phyloP scores from a whole-genome alignment of 257 asterid genomes.

The Paraleonurus japonicus region DNA sequence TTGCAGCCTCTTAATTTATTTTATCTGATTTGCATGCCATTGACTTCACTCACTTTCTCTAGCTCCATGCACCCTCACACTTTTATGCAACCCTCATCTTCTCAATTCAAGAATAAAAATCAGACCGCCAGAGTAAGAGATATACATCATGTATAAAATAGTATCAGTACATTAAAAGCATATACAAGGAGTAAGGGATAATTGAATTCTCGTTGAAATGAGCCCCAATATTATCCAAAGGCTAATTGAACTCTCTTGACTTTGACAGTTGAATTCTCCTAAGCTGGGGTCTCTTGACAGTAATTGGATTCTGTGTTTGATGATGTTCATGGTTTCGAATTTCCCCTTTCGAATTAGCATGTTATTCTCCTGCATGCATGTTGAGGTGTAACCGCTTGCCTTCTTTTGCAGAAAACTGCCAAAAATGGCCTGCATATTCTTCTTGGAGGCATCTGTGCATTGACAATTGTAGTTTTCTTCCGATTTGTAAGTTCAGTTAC shows the following conservation, averaged over 20 bases:
- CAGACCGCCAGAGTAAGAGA: background rate
- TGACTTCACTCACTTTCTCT: no score
- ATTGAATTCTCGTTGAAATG: background rate
- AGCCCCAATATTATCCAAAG: background rate
- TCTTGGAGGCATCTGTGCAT: conserved; percentile 93
- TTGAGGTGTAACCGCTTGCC: conserved; percentile 19
- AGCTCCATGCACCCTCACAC: no score
- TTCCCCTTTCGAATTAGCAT: background rate
- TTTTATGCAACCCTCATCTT: background rate
- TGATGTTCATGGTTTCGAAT: conserved; percentile 9
- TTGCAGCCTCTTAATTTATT: no score
- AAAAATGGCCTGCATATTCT: conserved; percentile 87
- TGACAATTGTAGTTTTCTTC: conserved; percentile 81
- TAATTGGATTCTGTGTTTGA: background rate
- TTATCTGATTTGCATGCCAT: no score
- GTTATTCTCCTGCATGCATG: background rate
- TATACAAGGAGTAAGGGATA: background rate
- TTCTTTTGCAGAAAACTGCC: conserved; percentile 68
- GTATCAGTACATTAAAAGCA: background rate
- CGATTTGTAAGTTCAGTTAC: conserved; percentile 77
- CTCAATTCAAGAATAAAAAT: background rate
- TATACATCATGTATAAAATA: background rate
- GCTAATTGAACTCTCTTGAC: background rate
- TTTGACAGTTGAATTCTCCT: background rate
- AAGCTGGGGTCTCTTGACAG: background rate